Conservation (phyloP, 169 alveolate genomes). For the Plasmodium chabaudi region DNA sequence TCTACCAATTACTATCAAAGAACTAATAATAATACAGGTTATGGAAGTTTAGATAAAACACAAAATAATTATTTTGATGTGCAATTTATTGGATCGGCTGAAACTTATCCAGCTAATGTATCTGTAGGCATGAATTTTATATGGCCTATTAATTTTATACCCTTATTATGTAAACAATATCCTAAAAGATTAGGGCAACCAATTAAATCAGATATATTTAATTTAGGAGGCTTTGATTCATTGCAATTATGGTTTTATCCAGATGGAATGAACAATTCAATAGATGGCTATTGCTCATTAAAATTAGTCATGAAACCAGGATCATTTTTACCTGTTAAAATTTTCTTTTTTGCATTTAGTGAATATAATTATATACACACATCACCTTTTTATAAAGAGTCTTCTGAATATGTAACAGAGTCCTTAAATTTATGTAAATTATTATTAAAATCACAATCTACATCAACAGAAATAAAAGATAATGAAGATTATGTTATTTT, state of each 20-base stretch:
- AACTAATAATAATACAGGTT: constrained; percentile 84
- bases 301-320: constrained; percentile 89
- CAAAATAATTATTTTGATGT: constrained; percentile 86
- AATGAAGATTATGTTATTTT: constrained; percentile 86
- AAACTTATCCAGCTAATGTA: constrained; percentile 84
- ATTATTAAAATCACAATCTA: constrained; percentile 75
- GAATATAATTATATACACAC: constrained; percentile 82
- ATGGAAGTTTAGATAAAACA: constrained; percentile 81
- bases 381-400: constrained; percentile 85
- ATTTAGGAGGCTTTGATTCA: constrained; percentile 91
- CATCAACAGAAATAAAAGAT: constrained; percentile 75
- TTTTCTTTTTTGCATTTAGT: constrained; percentile 84
- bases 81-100: constrained; percentile 89
- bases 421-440: constrained; percentile 78
- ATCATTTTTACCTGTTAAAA: constrained; percentile 86
- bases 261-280: constrained; percentile 85
- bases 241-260: constrained; percentile 91
- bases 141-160: constrained; percentile 90
- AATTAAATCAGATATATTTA: constrained; percentile 85
- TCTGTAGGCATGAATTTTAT: constrained; percentile 87
- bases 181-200: constrained; percentile 88
- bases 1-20: constrained; percentile 78
- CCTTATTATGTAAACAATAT: constrained; percentile 84
- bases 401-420: constrained; percentile 84
- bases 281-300: constrained; percentile 86